Conservation (phyloP, 2,329 filamentous ascomycete species). For the Sarocladiaceae sp. region DNA sequence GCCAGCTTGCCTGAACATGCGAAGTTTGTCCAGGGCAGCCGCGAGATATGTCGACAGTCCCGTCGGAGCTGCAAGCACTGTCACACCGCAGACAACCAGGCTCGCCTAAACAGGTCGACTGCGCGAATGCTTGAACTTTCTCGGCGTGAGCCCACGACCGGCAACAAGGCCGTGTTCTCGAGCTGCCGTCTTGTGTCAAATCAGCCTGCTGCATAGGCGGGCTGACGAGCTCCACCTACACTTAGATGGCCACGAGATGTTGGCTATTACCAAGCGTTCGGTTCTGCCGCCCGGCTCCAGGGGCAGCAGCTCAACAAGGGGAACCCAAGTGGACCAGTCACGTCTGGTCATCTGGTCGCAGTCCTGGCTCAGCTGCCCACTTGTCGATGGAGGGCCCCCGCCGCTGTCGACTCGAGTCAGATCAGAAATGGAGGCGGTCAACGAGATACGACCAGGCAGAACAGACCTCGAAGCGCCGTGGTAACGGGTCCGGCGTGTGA, state of each 20-base stretch:
- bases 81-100: slow-evolving; percentile 2
- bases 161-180: too few relatives aligned
- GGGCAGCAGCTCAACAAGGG: neutral
- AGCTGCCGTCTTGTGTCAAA: slow-evolving; percentile 1
- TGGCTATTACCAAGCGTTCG: slow-evolving; percentile 5
- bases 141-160: neutral
- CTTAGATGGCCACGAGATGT: neutral
- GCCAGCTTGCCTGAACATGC: too few relatives aligned
- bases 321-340: neutral
- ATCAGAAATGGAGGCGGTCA: neutral
- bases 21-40: too few relatives aligned
- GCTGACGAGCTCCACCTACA: slow-evolving; percentile 3
- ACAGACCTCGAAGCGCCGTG: slow-evolving; percentile 4
- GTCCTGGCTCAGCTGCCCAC: too few relatives aligned
- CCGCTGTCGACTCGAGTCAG: too few relatives aligned
- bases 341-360: neutral
- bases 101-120: neutral
- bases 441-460: neutral
- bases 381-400: neutral
- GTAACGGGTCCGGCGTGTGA: slow-evolving; percentile 1
- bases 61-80: neutral
- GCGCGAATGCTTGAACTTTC: neutral
- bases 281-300: neutral
- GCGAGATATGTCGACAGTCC: too few relatives aligned
- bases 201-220: neutral